Evolutionary conservation across 192 early-diverging fungal species (phyloP).

Genomic region (Mortierella antarctica): DNA sequence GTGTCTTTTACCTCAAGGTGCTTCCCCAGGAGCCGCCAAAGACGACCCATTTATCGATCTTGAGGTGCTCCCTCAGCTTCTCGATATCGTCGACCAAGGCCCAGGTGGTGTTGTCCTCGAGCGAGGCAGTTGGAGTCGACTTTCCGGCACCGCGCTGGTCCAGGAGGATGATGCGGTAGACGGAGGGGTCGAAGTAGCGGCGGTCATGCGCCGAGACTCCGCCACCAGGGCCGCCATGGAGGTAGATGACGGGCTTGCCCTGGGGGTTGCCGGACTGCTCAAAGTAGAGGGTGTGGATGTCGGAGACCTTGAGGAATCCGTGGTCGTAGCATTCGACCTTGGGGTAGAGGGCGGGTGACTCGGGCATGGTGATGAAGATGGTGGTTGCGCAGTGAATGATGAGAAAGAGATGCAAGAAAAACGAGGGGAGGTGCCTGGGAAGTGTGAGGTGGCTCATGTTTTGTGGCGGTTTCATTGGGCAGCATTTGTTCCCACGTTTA

Average conservation of each 20-base stretch:
- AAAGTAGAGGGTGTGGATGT: conserved; percentile 69
- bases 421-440: background rate
- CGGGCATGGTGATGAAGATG: conserved; percentile 26
- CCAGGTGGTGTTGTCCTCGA: conserved; percentile 79
- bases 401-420: background rate
- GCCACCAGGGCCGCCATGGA: conserved; percentile 72
- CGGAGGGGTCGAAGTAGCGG: conserved; percentile 62
- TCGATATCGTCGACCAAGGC: conserved; percentile 73
- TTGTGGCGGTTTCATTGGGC: too few relatives aligned
- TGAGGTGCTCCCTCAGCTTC: conserved; percentile 65
- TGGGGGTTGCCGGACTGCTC: conserved; percentile 74
- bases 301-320: conserved; percentile 66
- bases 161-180: conserved; percentile 73
- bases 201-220: conserved; percentile 63
- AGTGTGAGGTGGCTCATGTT: too few relatives aligned
- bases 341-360: conserved; percentile 44
- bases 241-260: conserved; percentile 63
- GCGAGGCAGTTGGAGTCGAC: conserved; percentile 70
- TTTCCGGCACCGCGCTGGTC: conserved; percentile 77
- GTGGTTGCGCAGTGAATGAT: background rate
- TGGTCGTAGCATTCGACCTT: conserved; percentile 64
- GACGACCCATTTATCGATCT: conserved; percentile 78
- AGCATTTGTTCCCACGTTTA: too few relatives aligned
- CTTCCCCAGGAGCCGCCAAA: conserved; percentile 82
- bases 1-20: conserved; percentile 41